Evolutionary conservation across 768 basidiomycete species (phyloP).

Genomic region (Psilocybe cyanescens): DNA sequence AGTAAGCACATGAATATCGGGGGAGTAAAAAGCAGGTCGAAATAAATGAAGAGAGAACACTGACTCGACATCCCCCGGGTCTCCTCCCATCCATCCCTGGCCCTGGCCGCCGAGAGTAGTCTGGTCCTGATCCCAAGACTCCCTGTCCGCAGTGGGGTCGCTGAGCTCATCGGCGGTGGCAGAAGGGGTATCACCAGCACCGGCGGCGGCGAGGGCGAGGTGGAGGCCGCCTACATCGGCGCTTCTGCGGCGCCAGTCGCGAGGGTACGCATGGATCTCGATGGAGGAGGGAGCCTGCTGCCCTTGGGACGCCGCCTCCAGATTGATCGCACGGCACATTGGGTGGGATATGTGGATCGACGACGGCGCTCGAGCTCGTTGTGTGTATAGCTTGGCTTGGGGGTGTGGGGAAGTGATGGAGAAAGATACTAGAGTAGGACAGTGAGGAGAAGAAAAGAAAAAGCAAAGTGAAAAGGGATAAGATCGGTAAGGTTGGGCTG

Average conservation of each 20-base stretch:
- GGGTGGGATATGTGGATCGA: conserved; percentile 10
- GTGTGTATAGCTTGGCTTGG: too few relatives aligned
- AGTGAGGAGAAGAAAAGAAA: too few relatives aligned
- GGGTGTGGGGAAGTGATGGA: too few relatives aligned
- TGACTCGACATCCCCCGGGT: conserved; percentile 51
- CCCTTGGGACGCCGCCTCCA: conserved; percentile 1
- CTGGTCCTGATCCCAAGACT: neutral
- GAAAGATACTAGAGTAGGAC: too few relatives aligned
- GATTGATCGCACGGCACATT: neutral
- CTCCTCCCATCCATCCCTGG: conserved; percentile 70
- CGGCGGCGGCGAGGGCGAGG: conserved; percentile 68
- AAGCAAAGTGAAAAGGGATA: conserved; percentile 30
- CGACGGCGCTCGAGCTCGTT: neutral
- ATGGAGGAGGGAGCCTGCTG: conserved; percentile 1
- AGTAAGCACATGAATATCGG: neutral
- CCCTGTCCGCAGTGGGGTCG: neutral
- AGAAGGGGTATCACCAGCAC: conserved; percentile 27
- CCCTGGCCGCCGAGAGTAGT: conserved; percentile 40
- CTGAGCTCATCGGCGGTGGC: neutral
- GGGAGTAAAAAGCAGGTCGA: neutral
- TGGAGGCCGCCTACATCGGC: conserved; percentile 91
- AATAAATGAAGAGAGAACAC: conserved; percentile 27
- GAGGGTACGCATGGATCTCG: conserved; percentile 13
- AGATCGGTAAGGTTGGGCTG: neutral
- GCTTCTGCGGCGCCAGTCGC: conserved; percentile 58